Base-by-base conservation (phyloP, 306 rosid species). In the Rosa multiflora region DNA sequence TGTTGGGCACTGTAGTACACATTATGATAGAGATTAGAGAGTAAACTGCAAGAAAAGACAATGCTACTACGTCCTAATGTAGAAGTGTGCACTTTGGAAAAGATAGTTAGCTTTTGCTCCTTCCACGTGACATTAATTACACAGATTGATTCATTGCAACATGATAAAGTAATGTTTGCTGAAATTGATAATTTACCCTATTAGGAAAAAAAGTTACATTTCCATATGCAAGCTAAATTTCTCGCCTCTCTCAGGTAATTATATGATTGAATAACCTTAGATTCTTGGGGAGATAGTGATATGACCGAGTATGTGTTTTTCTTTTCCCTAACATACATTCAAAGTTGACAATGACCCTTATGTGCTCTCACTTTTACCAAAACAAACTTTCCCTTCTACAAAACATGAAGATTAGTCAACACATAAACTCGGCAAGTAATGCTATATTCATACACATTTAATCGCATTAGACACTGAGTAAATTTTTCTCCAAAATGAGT, bases 231-330 rank as follows among this genome's bases (percentile, higher is more conserved):
- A 42, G 29, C 51, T 63, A 26, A 37, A 40, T 18, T 13, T 18
- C 39, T 43, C 32, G 11, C 40, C 46, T 40, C 35, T 70, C 72
- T n/a, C n/a, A 75, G 13, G 71, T 46, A 75, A 26, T 61, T 21
- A 56, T 32, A 58, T 73, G 77, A 40, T 73, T 49, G 35, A 13
- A 42, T 26, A 44, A 29, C 40, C 48, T 35, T 10, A 29, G 11
- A 59, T 64, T 15, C 26, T 29, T 13, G 56, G 49, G 47, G 63
- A 59, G 23, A 68, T 35, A 44, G 70, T 23, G 35, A 76, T 47
- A 70, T 51, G 55, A 68, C 72, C 67, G 62, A 48, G 44, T 68
- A 51, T 55, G 26, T 81, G 84, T 75, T 81, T 81, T 67, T 68
- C 64, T 81, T 81, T 81, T 76, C 74, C 76, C 67, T 10, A 46